Conservation (phyloP, 441 rosid species). For the Metrosideros polymorpha region DNA sequence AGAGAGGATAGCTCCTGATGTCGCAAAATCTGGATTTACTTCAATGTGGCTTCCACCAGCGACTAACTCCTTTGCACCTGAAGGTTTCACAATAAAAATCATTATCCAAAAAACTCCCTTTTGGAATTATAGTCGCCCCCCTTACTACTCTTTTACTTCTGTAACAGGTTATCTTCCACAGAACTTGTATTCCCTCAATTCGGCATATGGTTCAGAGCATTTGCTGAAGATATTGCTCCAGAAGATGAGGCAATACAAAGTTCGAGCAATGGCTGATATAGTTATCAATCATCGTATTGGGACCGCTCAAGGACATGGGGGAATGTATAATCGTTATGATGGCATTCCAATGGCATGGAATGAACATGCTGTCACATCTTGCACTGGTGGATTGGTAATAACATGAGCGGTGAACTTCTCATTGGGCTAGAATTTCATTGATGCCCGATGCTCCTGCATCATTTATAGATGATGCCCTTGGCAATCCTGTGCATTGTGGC, state of each 20-base stretch:
- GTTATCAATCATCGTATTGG: slow-evolving; percentile 95
- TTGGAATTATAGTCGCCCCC: not conserved
- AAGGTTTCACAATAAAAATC: slow-evolving; percentile 37
- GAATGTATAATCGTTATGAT: slow-evolving; percentile 82
- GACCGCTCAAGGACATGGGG: slow-evolving; percentile 75
- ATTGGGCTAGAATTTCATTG: not conserved
- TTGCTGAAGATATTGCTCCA: slow-evolving; percentile 51
- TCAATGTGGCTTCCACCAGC: slow-evolving; percentile 92
- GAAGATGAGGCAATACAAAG: slow-evolving; percentile 66
- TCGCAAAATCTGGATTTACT: slow-evolving; percentile 82
- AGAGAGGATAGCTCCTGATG: slow-evolving; percentile 56
- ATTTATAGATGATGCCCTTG: not conserved
- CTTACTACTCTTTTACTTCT: not conserved
- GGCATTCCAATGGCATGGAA: slow-evolving; percentile 77
- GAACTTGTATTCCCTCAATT: slow-evolving; percentile 69
- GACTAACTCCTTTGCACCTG: slow-evolving; percentile 61
- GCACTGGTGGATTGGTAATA: slow-evolving; percentile 82
- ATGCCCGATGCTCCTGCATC: not conserved
- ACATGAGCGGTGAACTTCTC: not conserved
- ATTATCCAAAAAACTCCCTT: not conserved
- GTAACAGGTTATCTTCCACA: slow-evolving; percentile 86
- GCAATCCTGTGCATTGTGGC: not conserved
- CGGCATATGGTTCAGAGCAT: slow-evolving; percentile 86
- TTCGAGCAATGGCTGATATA: slow-evolving; percentile 93
- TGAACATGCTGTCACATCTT: slow-evolving; percentile 85